Evolutionary conservation across 306 rosid species (phyloP).

Genomic region (Ammopiptanthus mongolicus): DNA sequence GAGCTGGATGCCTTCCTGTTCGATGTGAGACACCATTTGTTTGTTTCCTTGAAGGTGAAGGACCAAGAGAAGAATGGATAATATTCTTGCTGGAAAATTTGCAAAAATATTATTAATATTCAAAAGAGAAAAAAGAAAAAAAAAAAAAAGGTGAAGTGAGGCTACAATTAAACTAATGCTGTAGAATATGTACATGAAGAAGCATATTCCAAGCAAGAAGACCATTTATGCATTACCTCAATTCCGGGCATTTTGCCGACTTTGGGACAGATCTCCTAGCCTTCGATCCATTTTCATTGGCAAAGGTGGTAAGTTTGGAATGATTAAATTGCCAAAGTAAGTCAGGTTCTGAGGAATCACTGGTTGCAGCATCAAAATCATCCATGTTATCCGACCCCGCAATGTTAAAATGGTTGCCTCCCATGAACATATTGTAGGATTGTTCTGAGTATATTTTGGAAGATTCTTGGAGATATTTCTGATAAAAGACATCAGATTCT

Average conservation of each 20-base stretch:
- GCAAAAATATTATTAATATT: conserved; percentile 9
- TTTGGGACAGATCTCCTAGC: conserved; percentile 42
- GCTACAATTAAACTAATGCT: neutral
- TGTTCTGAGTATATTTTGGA: conserved; percentile 59
- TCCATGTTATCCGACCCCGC: conserved; percentile 70
- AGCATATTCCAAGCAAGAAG: neutral
- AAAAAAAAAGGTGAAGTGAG: neutral
- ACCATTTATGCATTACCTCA: conserved; percentile 49
- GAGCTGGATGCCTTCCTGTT: conserved; percentile 62
- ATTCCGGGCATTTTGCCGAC: conserved; percentile 54
- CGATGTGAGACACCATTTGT: conserved; percentile 50
- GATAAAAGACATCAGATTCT: conserved; percentile 69
- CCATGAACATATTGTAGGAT: conserved; percentile 58
- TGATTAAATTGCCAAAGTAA: conserved; percentile 91
- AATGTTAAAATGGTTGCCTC: conserved; percentile 50
- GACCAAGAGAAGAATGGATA: conserved; percentile 48
- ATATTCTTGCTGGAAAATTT: conserved; percentile 49
- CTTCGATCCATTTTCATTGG: conserved; percentile 54
- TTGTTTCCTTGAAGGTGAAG: conserved; percentile 81
- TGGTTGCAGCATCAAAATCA: conserved; percentile 87
- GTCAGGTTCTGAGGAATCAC: conserved; percentile 92
- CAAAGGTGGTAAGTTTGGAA: conserved; percentile 45
- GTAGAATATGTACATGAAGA: neutral
- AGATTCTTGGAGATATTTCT: conserved; percentile 83
- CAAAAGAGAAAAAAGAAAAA: neutral